A percentile compares a stretch with the other conserved stretches of the same genome.
Conservation (phyloP, 1,139 yeast genomes). For the Candida buenavistaensis region DNA sequence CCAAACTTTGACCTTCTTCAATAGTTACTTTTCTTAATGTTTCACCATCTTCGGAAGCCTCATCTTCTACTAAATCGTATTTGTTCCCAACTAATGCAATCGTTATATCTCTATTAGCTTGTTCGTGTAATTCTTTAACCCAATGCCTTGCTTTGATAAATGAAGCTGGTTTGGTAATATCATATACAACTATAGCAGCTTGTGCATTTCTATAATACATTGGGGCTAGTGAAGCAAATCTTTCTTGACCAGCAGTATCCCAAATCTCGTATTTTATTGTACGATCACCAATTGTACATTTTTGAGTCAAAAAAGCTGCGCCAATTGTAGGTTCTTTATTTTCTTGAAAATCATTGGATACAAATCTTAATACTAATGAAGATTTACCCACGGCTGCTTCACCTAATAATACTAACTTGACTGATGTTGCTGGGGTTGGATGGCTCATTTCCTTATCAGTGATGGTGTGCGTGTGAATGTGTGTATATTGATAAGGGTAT, state of each 20-base stretch:
- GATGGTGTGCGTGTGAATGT: too few species aligned
- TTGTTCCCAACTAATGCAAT: constrained; percentile 95
- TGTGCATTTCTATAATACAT: constrained; percentile 99
- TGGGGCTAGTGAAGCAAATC: constrained; percentile 95
- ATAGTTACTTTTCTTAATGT: constrained; percentile 73
- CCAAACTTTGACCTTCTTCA: constrained; percentile 80
- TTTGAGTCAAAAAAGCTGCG: constrained; percentile 94
- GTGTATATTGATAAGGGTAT: too few species aligned
- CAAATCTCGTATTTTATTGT: constrained; percentile 95
- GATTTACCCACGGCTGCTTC: constrained; percentile 99
- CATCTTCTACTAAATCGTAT: constrained; percentile 60
- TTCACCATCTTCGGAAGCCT: constrained; percentile 24
- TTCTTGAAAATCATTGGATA: constrained; percentile 93
- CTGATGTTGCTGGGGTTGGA: constrained; percentile 39
- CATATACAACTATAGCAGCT: constrained; percentile 95
- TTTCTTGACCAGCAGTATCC: constrained; percentile 99
- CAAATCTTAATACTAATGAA: constrained; percentile 87
- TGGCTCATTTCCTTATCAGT: too few species aligned
- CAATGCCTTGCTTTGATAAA: constrained; percentile 98
- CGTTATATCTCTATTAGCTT: constrained; percentile 85
- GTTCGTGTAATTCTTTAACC: constrained; percentile 96
- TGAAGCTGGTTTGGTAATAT: constrained; percentile 94
- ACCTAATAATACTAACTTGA: constrained; percentile 85
- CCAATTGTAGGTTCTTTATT: constrained; percentile 97
- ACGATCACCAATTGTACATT: constrained; percentile 86